Conservation (phyloP, 1,284 basidiomycete genomes). For the Bjerkandera adusta region DNA sequence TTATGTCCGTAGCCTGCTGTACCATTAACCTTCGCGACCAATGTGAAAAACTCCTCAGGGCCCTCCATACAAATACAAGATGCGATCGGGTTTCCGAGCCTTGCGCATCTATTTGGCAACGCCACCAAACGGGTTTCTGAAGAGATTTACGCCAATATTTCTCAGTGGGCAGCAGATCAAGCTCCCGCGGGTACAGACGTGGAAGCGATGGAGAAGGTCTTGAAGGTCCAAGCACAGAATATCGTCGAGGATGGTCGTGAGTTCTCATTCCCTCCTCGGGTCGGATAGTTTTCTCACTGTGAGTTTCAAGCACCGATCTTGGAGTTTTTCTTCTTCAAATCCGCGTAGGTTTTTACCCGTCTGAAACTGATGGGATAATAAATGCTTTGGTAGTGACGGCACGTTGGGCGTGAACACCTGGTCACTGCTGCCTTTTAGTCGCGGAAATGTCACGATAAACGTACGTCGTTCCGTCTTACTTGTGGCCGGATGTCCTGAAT, state of each 20-base stretch:
- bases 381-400: neutral
- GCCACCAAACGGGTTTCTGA: slow-evolving; percentile 27
- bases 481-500: neutral
- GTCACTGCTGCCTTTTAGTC: slow-evolving; percentile 53
- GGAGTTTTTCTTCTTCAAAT: neutral
- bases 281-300: neutral
- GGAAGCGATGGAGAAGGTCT: slow-evolving; percentile 41
- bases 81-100: slow-evolving; percentile 39
- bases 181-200: slow-evolving; percentile 31
- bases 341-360: neutral
- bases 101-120: slow-evolving; percentile 40
- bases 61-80: slow-evolving; percentile 31
- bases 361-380: slow-evolving; percentile 39
- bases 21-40: slow-evolving; percentile 6
- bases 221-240: slow-evolving; percentile 39
- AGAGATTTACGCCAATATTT: slow-evolving; percentile 12
- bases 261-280: neutral
- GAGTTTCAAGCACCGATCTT: neutral
- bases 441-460: slow-evolving; percentile 47
- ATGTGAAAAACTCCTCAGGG: neutral
- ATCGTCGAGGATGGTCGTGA: slow-evolving; percentile 24
- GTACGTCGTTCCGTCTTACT: slow-evolving; percentile 26
- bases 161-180: slow-evolving; percentile 45
- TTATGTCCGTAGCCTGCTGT: neutral
- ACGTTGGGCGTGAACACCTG: slow-evolving; percentile 48